Conservation (phyloP, 164 flowering plant species). For the Pachysandra terminalis region DNA sequence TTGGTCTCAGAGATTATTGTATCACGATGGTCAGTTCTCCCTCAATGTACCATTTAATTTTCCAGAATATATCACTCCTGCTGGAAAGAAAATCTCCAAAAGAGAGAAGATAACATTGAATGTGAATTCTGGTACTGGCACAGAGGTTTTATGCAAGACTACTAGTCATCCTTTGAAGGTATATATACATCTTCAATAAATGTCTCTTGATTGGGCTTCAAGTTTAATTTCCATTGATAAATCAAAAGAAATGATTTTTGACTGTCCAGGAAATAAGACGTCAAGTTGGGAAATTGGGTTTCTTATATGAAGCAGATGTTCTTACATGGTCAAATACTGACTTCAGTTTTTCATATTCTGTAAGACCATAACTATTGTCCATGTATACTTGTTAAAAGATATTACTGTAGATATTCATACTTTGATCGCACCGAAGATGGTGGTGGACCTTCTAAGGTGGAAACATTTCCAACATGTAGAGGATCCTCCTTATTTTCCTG, state of each 20-base stretch:
- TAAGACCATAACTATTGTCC: constrained; percentile 27
- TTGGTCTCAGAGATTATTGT: constrained; percentile 77
- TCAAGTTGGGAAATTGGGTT: constrained; percentile 56
- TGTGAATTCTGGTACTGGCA: constrained; percentile 58
- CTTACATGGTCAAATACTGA: constrained; percentile 68
- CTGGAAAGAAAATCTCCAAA: constrained; percentile 55
- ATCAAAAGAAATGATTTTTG: constrained; percentile 5
- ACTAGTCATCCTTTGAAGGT: constrained; percentile 90
- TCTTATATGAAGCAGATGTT: constrained; percentile 73
- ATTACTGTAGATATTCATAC: background rate
- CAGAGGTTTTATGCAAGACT: constrained; percentile 59
- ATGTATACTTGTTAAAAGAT: background rate
- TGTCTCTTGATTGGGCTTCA: background rate
- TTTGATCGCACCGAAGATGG: too few species aligned
- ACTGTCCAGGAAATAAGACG: constrained; percentile 56
- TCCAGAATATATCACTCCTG: constrained; percentile 73
- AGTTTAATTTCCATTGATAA: background rate
- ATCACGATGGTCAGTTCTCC: constrained; percentile 45
- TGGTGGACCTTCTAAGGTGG: background rate
- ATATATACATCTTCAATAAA: background rate
- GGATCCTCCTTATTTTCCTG: background rate
- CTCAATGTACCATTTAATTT: constrained; percentile 71
- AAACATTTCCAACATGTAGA: background rate
- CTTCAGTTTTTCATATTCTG: constrained; percentile 60
- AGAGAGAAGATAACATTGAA: constrained; percentile 70